Conservation (phyloP, 2,329 filamentous ascomycete species). For the Orbilia oligospora region DNA sequence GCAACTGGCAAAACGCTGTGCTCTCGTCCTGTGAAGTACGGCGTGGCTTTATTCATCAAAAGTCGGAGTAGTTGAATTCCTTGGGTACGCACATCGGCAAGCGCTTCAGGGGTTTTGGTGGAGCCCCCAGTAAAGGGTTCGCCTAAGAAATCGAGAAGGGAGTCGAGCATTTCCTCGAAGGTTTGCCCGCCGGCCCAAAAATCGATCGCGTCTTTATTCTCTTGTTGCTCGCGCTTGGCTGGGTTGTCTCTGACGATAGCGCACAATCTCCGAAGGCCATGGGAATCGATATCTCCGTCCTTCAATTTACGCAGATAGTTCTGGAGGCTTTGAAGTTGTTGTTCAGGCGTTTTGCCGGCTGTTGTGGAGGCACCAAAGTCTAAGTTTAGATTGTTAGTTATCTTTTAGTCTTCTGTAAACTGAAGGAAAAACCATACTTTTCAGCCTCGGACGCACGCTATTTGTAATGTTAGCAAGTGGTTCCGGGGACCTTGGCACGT, state of each 20-base stretch:
- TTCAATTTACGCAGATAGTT: slow-evolving; percentile 62
- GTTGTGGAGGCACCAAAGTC: slow-evolving; percentile 50
- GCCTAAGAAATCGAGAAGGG: slow-evolving; percentile 63
- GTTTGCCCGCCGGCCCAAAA: slow-evolving; percentile 64
- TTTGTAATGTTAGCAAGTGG: slow-evolving; percentile 55
- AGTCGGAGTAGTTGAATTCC: slow-evolving; percentile 69
- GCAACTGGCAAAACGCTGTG: slow-evolving; percentile 62
- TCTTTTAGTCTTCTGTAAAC: neutral
- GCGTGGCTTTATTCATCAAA: slow-evolving; percentile 68
- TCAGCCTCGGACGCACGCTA: slow-evolving; percentile 42
- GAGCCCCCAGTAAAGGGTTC: slow-evolving; percentile 43
- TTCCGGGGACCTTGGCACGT: slow-evolving; percentile 30
- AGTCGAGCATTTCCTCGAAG: slow-evolving; percentile 64
- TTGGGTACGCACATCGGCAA: slow-evolving; percentile 63
- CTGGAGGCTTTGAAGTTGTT: slow-evolving; percentile 52
- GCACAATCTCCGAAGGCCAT: slow-evolving; percentile 64
- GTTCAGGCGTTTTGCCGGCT: slow-evolving; percentile 52
- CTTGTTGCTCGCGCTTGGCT: slow-evolving; percentile 62
- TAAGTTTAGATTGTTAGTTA: slow-evolving; percentile 13
- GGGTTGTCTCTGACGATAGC: slow-evolving; percentile 64
- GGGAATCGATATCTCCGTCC: slow-evolving; percentile 64
- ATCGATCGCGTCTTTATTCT: slow-evolving; percentile 63
- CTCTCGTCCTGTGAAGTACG: slow-evolving; percentile 64
- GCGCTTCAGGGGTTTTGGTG: slow-evolving; percentile 59
- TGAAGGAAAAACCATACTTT: slow-evolving; percentile 28